phyloP scores from a whole-genome alignment of 208 protist species.

The Leptomonas seymouri region DNA sequence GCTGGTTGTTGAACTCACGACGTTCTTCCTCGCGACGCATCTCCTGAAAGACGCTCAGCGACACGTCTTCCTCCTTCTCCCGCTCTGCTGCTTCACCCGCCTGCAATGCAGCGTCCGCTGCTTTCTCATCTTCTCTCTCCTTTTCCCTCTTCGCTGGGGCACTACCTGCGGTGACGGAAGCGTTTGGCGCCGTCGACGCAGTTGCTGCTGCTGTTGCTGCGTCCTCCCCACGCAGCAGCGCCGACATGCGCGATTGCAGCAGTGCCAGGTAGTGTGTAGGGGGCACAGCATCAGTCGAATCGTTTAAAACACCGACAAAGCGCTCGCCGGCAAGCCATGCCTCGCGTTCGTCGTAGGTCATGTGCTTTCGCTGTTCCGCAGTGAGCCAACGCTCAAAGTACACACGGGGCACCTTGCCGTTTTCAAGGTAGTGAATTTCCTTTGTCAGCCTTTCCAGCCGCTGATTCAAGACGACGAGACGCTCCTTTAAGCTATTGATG shows the following conservation, averaged over 20 bases:
- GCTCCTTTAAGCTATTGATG: slow-evolving; percentile 83
- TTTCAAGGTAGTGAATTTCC: slow-evolving; percentile 86
- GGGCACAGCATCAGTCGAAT: slow-evolving; percentile 9
- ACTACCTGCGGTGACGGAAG: neutral
- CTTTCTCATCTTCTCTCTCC: slow-evolving; percentile 35
- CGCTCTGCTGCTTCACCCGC: slow-evolving; percentile 10
- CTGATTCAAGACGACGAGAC: slow-evolving; percentile 74
- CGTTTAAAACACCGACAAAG: slow-evolving; percentile 49
- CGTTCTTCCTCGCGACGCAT: slow-evolving; percentile 86
- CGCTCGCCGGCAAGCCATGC: slow-evolving; percentile 73
- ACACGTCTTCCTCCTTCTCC: slow-evolving; percentile 70
- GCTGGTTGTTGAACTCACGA: slow-evolving; percentile 67
- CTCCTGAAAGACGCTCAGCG: slow-evolving; percentile 87
- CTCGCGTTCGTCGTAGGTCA: slow-evolving; percentile 84
- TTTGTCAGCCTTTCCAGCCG: slow-evolving; percentile 78
- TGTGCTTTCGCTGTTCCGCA: slow-evolving; percentile 68
- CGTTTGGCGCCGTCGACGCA: slow-evolving; percentile 9
- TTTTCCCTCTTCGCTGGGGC: neutral
- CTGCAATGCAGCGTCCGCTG: slow-evolving; percentile 57
- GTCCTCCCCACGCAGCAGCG: slow-evolving; percentile 18
- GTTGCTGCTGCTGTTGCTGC: neutral
- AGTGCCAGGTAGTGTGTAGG: slow-evolving; percentile 48
- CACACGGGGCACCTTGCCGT: slow-evolving; percentile 70
- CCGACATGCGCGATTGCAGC: slow-evolving; percentile 49
- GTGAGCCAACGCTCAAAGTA: slow-evolving; percentile 92